These are phyloP conservation scores for Berberis thunbergii DNA, from an alignment of 164 flowering plant species.

Conservation along the genomic window DNA sequence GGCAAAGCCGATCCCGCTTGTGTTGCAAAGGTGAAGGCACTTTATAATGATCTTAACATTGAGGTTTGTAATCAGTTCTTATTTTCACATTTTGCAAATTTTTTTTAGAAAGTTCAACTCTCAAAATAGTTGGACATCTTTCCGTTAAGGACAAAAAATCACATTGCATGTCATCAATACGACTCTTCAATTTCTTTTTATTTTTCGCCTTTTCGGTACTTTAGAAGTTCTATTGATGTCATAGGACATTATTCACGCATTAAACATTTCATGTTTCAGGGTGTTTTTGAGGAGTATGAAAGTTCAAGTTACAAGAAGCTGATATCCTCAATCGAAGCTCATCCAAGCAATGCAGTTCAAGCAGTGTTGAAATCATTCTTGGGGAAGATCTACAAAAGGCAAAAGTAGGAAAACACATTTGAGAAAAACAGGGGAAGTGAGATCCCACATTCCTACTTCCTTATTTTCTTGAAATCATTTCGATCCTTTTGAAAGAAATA, in stretches of 20 bases:
- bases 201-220: background rate
- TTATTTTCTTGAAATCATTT: too few species aligned
- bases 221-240: background rate
- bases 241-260: background rate
- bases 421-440: too few species aligned
- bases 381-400: slow-evolving; percentile 87
- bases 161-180: too few species aligned
- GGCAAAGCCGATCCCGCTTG: slow-evolving; percentile 55
- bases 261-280: slow-evolving; percentile 19
- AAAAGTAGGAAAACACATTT: slow-evolving; percentile 22
- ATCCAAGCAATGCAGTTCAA: slow-evolving; percentile 77
- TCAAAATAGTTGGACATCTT: too few species aligned
- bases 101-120: too few species aligned
- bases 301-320: slow-evolving; percentile 50
- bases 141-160: too few species aligned
- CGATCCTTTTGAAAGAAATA: too few species aligned
- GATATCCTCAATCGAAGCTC: slow-evolving; percentile 56
- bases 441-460: too few species aligned
- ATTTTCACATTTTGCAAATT: too few species aligned
- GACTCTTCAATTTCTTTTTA: background rate
- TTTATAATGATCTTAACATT: slow-evolving; percentile 67
- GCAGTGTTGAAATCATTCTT: slow-evolving; percentile 78
- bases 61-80: slow-evolving; percentile 35
- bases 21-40: slow-evolving; percentile 73
- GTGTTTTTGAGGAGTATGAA: slow-evolving; percentile 59